A percentile compares a stretch with the other conserved stretches of the same genome.
Conservation (phyloP, 805 yeast species). For the Ogataea wickerhamii region DNA sequence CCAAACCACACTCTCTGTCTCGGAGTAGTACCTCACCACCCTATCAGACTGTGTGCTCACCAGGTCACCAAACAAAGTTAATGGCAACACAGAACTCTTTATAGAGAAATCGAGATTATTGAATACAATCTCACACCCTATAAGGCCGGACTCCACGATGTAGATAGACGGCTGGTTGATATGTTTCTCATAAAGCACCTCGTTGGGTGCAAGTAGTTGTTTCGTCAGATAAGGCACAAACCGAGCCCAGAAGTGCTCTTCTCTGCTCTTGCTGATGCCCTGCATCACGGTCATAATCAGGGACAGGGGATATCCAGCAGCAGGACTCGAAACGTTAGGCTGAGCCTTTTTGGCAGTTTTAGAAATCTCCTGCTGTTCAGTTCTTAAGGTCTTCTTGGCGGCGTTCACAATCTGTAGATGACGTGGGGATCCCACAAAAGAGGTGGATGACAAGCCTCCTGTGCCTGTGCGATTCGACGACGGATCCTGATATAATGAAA, state of each 20-base stretch:
- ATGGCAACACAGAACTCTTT: constrained; percentile 52
- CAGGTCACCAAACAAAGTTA: constrained; percentile 72
- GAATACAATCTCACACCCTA: constrained; percentile 43
- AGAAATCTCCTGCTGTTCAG: constrained; percentile 18
- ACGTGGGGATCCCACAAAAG: constrained; percentile 47
- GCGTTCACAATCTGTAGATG: constrained; percentile 51
- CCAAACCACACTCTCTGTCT: constrained; percentile 64
- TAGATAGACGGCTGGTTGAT: constrained; percentile 50
- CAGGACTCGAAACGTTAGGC: neutral
- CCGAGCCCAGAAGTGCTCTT: constrained; percentile 58
- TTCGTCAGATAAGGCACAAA: constrained; percentile 55
- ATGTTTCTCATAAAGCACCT: constrained; percentile 45
- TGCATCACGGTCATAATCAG: constrained; percentile 61
- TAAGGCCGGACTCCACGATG: constrained; percentile 49
- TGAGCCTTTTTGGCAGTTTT: constrained; percentile 29
- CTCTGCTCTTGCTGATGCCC: constrained; percentile 46
- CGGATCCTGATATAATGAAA: constrained; percentile 15
- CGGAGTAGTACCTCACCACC: constrained; percentile 39
- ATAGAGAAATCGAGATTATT: constrained; percentile 32
- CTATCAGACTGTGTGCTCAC: constrained; percentile 36
- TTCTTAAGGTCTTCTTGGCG: constrained; percentile 40
- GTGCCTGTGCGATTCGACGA: constrained; percentile 1
- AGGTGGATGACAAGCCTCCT: constrained; percentile 6
- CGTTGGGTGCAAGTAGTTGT: constrained; percentile 23
- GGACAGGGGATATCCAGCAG: constrained; percentile 47